phyloP scores from a whole-genome alignment of 345 rosid species.

The Populus tremula region DNA sequence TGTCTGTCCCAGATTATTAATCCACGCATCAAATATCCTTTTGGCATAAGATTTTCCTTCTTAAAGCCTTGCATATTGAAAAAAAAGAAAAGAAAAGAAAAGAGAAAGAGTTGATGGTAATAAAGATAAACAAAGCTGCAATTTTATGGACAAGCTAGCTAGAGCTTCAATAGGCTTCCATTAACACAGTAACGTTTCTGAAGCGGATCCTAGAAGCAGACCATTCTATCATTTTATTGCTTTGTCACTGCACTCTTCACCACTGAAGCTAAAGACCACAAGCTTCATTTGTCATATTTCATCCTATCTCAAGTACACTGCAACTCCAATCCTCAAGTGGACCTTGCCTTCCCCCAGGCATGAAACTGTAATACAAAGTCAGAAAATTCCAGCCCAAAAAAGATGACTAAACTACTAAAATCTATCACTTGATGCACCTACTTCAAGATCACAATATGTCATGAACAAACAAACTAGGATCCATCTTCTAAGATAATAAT shows the following conservation, averaged over 20 bases:
- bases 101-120: background rate
- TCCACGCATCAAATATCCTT: background rate
- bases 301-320: background rate
- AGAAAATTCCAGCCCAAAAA: slow-evolving; percentile 1
- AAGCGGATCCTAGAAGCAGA: background rate
- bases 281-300: background rate
- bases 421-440: background rate
- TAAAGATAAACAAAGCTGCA: background rate
- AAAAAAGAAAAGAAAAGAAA: background rate
- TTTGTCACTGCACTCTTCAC: background rate
- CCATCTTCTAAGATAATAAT: background rate
- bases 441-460: background rate
- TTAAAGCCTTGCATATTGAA: background rate
- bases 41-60: background rate
- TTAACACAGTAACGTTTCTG: background rate
- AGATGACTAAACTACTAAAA: background rate
- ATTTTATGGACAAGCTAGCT: background rate
- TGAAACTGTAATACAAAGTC: background rate
- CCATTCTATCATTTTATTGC: background rate
- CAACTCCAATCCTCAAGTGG: background rate
- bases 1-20: background rate
- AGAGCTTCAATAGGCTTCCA: background rate
- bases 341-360: background rate
- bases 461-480: background rate
- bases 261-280: background rate